phyloP scores from a whole-genome alignment of 352 stramenopile species.

The Pythium scleroteichum region DNA sequence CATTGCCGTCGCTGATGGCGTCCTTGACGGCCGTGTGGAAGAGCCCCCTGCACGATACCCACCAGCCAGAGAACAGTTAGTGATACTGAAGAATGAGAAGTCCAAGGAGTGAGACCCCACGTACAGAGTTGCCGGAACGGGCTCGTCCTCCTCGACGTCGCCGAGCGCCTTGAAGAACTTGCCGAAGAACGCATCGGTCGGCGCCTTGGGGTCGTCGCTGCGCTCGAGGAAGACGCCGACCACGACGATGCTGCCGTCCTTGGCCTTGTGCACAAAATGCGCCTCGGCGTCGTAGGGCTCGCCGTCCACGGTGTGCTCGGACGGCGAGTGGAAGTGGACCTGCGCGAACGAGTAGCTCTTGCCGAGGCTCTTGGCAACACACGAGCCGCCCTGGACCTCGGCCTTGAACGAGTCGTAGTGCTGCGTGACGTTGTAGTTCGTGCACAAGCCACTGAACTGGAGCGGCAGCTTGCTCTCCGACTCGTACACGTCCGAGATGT shows the following conservation, averaged over 20 bases:
- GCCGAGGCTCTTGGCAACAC: background rate
- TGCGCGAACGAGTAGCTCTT: conserved; percentile 36
- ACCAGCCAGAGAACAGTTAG: no score
- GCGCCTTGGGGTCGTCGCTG: background rate
- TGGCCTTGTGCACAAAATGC: conserved; percentile 48
- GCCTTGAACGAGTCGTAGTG: conserved; percentile 25
- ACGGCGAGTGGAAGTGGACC: conserved; percentile 48
- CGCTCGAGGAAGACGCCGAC: conserved; percentile 32
- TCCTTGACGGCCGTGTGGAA: background rate
- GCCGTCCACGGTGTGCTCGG: conserved; percentile 43
- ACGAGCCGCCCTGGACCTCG: background rate
- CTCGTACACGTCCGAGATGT: conserved; percentile 8
- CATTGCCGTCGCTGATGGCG: background rate
- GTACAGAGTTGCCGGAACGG: conserved; percentile 9
- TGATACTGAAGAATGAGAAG: no score
- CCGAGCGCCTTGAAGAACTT: conserved; percentile 38
- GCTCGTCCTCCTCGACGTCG: conserved; percentile 20
- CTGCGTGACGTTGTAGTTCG: conserved; percentile 22
- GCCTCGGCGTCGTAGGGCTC: conserved; percentile 34
- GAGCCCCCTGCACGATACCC: background rate
- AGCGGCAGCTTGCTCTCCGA: conserved; percentile 4
- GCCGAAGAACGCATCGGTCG: conserved; percentile 31
- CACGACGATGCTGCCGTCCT: conserved; percentile 29
- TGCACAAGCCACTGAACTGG: conserved; percentile 21
- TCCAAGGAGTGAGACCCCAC: background rate